Percentiles rank a stretch among this genome's conserved stretches.
phyloP scores from a whole-genome alignment of 176 grass and related monocot species.

The sorghum (Sorghum bicolor) region DNA sequence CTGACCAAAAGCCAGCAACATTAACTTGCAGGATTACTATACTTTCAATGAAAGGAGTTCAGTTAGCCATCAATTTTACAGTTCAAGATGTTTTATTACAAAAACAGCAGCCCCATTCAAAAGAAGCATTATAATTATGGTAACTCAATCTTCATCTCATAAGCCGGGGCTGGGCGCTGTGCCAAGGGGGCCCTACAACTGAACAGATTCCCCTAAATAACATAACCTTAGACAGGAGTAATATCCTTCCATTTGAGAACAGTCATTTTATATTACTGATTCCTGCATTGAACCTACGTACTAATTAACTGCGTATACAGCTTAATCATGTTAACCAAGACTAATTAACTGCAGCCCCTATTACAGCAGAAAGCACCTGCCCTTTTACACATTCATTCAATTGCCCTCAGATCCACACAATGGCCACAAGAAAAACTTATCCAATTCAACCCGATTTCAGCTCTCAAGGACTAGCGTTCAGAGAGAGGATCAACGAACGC shows the following conservation, averaged over 20 bases:
- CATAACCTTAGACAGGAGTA: neutral
- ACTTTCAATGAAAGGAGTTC: neutral
- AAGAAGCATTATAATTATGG: neutral
- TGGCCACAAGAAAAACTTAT: neutral
- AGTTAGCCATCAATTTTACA: neutral
- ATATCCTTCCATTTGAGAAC: neutral
- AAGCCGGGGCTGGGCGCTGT: too few species aligned
- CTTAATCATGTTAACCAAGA: neutral
- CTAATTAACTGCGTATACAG: neutral
- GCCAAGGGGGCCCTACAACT: too few species aligned
- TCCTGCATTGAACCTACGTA: neutral
- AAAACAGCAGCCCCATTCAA: neutral
- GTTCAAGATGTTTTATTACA: neutral
- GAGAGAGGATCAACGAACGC: neutral
- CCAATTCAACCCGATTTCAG: neutral
- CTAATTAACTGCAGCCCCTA: neutral
- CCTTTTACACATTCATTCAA: neutral
- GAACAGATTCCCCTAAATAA: neutral
- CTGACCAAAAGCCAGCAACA: neutral
- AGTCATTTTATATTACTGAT: neutral
- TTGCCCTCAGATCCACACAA: neutral
- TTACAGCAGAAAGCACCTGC: neutral
- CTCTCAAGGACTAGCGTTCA: neutral
- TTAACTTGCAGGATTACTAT: neutral
- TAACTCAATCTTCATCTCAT: neutral